Evolutionary conservation across 2,329 filamentous ascomycete species (phyloP).

Genomic region (Trichophyton schoenleinii): DNA sequence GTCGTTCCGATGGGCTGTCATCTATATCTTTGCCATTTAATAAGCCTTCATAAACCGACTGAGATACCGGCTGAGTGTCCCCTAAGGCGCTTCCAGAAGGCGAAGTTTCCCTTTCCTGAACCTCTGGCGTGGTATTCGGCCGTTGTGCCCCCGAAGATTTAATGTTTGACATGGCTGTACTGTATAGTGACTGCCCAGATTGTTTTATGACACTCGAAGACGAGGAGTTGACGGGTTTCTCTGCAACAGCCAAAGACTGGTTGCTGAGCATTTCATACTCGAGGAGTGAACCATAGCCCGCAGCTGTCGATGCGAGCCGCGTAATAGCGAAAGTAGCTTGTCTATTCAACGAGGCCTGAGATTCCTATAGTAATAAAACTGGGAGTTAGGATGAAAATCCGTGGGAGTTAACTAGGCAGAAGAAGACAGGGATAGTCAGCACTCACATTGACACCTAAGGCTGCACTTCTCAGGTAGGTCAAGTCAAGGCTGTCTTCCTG

Average conservation of each 20-base stretch:
- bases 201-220: neutral
- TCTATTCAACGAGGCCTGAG: neutral
- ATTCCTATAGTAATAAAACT: neutral
- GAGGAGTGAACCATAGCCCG: neutral
- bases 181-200: constrained; percentile 1
- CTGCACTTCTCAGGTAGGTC: constrained; percentile 29
- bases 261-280: constrained; percentile 4
- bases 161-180: neutral
- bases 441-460: constrained; percentile 29
- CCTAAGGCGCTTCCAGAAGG: constrained; percentile 24
- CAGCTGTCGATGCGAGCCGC: neutral
- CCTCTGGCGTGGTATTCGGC: constrained; percentile 14
- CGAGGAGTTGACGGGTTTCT: constrained; percentile 3
- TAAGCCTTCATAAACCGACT: constrained; percentile 32
- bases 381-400: neutral
- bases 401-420: neutral
- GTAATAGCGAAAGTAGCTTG: neutral
- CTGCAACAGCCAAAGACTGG: constrained; percentile 2
- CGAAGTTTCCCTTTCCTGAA: constrained; percentile 22
- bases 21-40: constrained; percentile 25
- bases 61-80: constrained; percentile 35
- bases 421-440: constrained; percentile 2
- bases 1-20: neutral
- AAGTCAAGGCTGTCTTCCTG: constrained; percentile 32
- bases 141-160: constrained; percentile 13